Percentiles rank a stretch among this genome's conserved stretches.
These are phyloP conservation scores for Puccinia novopanici DNA, from an alignment of 1,284 basidiomycete species.

Conservation along the genomic window DNA sequence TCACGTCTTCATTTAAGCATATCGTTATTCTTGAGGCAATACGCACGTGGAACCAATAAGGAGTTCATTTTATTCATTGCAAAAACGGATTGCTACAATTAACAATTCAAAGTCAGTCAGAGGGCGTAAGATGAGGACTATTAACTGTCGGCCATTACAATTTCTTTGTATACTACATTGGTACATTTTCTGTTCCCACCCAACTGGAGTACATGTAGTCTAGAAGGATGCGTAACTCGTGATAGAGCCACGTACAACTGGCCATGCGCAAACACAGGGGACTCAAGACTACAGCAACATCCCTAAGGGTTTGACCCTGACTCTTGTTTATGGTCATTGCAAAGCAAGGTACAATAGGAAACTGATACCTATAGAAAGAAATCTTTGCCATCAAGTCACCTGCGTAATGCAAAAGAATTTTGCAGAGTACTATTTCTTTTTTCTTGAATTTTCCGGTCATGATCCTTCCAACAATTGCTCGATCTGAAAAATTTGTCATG, in stretches of 20 bases:
- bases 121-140: too few relatives aligned
- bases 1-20: too few relatives aligned
- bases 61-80: too few relatives aligned
- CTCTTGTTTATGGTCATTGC: conserved; percentile 27
- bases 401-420: not conserved
- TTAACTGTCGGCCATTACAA: too few relatives aligned
- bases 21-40: too few relatives aligned
- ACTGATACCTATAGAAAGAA: not conserved
- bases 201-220: too few relatives aligned
- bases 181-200: too few relatives aligned
- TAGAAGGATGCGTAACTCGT: too few relatives aligned
- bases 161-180: too few relatives aligned
- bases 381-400: not conserved
- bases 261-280: conserved; percentile 12
- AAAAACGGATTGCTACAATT: too few relatives aligned
- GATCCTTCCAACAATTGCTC: not conserved
- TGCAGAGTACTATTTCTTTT: not conserved
- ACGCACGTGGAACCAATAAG: too few relatives aligned
- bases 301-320: conserved; percentile 6
- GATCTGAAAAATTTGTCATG: not conserved
- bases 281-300: not conserved
- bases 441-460: not conserved
- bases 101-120: too few relatives aligned
- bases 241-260: conserved; percentile 28
- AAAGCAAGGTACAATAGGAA: not conserved